Evolutionary conservation across 129 eudicot species (phyloP).

Genomic region (Sambucus nigra): DNA sequence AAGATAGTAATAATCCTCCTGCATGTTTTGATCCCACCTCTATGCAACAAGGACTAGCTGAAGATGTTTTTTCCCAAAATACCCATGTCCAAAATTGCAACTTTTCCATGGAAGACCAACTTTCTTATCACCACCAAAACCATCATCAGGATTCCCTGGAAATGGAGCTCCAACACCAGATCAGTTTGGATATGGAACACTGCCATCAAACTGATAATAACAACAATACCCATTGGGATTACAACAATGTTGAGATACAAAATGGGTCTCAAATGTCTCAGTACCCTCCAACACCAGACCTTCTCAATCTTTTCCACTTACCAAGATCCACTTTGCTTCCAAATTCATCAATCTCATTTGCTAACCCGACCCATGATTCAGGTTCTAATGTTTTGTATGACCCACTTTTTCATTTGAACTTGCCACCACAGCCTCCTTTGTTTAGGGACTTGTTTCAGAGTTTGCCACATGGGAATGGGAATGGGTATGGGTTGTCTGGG

Average conservation of each 20-base stretch:
- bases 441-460: constrained; percentile 68
- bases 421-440: constrained; percentile 74
- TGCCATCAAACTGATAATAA: constrained; percentile 6
- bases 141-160: constrained; percentile 8
- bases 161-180: constrained; percentile 22
- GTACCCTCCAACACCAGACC: constrained; percentile 50
- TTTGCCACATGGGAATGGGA: constrained; percentile 42
- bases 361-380: constrained; percentile 24
- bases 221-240: constrained; percentile 20
- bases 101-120: constrained; percentile 32
- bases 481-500: constrained; percentile 34
- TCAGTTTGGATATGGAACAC: constrained; percentile 39
- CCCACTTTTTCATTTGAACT: constrained; percentile 56
- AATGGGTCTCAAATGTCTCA: constrained; percentile 12
- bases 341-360: constrained; percentile 40
- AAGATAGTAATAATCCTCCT: constrained; percentile 36
- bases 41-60: constrained; percentile 30
- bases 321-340: constrained; percentile 44
- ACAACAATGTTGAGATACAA: constrained; percentile 27
- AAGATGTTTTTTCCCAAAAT: constrained; percentile 25
- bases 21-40: constrained; percentile 45
- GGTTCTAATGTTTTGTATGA: constrained; percentile 27
- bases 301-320: constrained; percentile 52
- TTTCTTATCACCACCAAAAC: constrained; percentile 9
- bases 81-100: constrained; percentile 29